Conservation (phyloP, 164 flowering plant genomes). For the Berberis vulgaris region DNA sequence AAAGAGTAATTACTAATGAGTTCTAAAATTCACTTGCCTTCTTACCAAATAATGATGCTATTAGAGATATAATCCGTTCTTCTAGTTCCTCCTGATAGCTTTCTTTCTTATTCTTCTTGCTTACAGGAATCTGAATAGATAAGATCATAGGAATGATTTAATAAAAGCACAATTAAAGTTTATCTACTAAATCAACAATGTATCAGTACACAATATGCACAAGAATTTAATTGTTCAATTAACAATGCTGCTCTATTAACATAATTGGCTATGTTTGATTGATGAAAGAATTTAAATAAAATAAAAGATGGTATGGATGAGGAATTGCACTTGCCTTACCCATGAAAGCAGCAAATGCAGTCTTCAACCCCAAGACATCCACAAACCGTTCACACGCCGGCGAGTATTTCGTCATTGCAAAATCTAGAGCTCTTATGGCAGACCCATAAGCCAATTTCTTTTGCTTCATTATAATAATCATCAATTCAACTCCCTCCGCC, state of each 20-base stretch:
- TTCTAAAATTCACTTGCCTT: conserved; percentile 23
- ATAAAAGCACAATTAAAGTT: no score
- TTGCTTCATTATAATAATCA: conserved; percentile 99
- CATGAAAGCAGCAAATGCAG: conserved; percentile 96
- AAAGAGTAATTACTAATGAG: not conserved
- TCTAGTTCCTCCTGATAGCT: conserved; percentile 85
- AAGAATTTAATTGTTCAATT: no score
- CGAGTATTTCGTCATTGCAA: conserved; percentile 92
- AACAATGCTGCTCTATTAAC: no score
- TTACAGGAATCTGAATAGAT: conserved; percentile 53
- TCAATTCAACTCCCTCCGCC: conserved; percentile 95
- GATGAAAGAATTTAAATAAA: not conserved
- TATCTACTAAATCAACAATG: no score
- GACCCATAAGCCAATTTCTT: conserved; percentile 94
- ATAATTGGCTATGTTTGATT: no score
- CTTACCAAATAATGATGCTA: conserved; percentile 97
- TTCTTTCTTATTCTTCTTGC: conserved; percentile 85
- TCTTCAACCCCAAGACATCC: conserved; percentile 96
- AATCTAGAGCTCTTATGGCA: conserved; percentile 86
- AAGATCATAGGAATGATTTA: no score
- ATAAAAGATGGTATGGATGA: conserved; percentile 5
- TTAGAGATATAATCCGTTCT: conserved; percentile 79
- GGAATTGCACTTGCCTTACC: conserved; percentile 94
- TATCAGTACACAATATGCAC: no score
- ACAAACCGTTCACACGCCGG: conserved; percentile 94